Evolutionary conservation across 306 rosid species (phyloP), one percentile per base, ranked within the genome.

Genomic region (Acacia acuminata): DNA sequence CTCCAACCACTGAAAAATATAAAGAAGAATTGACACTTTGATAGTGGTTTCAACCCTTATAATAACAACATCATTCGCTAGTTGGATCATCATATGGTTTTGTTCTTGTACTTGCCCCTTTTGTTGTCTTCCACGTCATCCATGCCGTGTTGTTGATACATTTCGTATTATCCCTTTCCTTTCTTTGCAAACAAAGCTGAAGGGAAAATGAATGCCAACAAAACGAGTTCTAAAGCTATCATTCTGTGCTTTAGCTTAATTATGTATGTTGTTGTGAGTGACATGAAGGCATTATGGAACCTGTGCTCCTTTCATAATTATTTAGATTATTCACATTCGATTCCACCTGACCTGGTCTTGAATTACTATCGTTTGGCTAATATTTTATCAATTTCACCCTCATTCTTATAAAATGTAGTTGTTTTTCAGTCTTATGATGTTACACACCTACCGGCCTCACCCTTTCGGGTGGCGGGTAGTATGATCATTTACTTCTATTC

Each of bases 1-100:
- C 13, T 45, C 15, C 16, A 2, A 40, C 15, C 34, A 12, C 7
- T 2, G 27, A 9, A 42, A 8, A 10, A 36, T 73, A 47, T 0
- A 85, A 55, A 55, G 81, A 73, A 73, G 65, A 63, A 45, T 72
- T 15, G 83, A 84, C 43, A 82, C 84, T 14, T 78, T 87, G 0
- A 30, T 4, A 34, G 4, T 34, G 4, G 32, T 30, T 30, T 30
- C 32, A 30, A 30, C 32, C 32, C 32, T 30, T 30, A 30, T 30
- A 30, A 30, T 30, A 1, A 30, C 32, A 30, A 30, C 32, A 30
- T 0, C 32, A 30, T 30, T 30, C 2, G 32, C 32, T 22, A n/a
- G n/a, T n/a, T n/a, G n/a, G n/a, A n/a, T n/a, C n/a, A n/a, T n/a
- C n/a, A n/a, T n/a, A n/a, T 36, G 5, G 4, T 79, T 12, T 5